Evolutionary conservation across 306 rosid species (phyloP), one percentile per base, ranked within the genome.

Genomic region (Cicer judaicum): DNA sequence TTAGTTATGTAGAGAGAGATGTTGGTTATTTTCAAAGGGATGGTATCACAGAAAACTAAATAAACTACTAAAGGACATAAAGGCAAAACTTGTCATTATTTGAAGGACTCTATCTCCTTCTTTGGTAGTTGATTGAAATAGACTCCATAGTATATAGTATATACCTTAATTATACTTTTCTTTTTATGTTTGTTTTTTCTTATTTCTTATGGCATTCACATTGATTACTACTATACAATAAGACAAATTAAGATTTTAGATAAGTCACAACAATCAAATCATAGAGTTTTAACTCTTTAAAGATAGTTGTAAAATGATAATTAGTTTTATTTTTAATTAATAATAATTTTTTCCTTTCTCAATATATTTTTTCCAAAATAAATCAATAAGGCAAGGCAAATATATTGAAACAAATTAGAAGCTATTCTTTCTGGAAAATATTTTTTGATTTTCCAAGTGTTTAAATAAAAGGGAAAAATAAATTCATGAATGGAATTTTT

Each of bases 1-100:
- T 21, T 47, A n/a, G 38, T 68, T 68, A 42, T 6, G 2, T 16
- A 48, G 7, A 62, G n/a, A 19, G 24, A 63, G 61, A 50, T 52
- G 73, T 56, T 81, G 43, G 34, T 76, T 81, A 47, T 29, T 70
- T 77, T 48, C 74, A 63, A 75, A 50, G 84, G 64, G 43, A 2
- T 68, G 10, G 60, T 59, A 34, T 61, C 71, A 74, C 40, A 68
- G 19, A 75, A 76, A 70, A 52, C 7, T 40, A 47, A 70, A 56
- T 64, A 59, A 29, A 59, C 42, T 11, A 59, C 29, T 7, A 42
- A 66, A 40, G 4, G 7, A 49, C 71, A 39, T 19, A 84, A 84
- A 76, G 84, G 77, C 48, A 21, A 67, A 66, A 7, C 43, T 76
- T 84, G 84, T 72, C 79, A 0, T 10, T 80, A 72, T 76, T 5